Conservation (phyloP, 805 yeast species). For the Candida verbasci region DNA sequence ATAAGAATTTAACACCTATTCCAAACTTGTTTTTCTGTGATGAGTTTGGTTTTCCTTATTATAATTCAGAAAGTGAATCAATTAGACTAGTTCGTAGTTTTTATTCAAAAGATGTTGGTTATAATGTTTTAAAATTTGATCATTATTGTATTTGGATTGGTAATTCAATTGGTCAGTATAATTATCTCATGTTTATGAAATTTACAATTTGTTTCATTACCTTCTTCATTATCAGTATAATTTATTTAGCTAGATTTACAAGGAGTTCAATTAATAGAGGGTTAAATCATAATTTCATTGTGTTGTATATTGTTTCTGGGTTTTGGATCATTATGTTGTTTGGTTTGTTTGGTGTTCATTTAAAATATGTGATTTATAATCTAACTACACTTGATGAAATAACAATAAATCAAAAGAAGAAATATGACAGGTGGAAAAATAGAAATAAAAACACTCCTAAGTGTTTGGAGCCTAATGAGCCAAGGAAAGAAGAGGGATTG, state of each 20-base stretch:
- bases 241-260: conserved; percentile 22
- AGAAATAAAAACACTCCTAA: conserved; percentile 8
- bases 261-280: conserved; percentile 12
- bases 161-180: conserved; percentile 60
- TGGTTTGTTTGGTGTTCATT: conserved; percentile 40
- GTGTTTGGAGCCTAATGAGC: conserved; percentile 1
- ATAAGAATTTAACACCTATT: conserved; percentile 25
- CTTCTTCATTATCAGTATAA: conserved; percentile 27
- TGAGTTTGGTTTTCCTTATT: conserved; percentile 66
- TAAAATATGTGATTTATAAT: conserved; percentile 43
- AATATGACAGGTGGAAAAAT: conserved; percentile 22
- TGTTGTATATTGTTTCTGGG: conserved; percentile 40
- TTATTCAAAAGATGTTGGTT: conserved; percentile 54
- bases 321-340: conserved; percentile 43
- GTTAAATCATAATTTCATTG: conserved; percentile 46
- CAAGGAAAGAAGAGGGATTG: conserved; percentile 22
- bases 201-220: conserved; percentile 37
- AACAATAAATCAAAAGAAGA: conserved; percentile 25
- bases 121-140: conserved; percentile 73
- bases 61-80: conserved; percentile 66
- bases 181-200: conserved; percentile 57
- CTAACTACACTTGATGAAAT: conserved; percentile 60
- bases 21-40: conserved; percentile 69
- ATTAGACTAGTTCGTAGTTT: conserved; percentile 66
- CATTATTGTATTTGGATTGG: conserved; percentile 85